Evolutionary conservation across 1,284 basidiomycete species (phyloP).

Genomic region (Porodaedalea pini): DNA sequence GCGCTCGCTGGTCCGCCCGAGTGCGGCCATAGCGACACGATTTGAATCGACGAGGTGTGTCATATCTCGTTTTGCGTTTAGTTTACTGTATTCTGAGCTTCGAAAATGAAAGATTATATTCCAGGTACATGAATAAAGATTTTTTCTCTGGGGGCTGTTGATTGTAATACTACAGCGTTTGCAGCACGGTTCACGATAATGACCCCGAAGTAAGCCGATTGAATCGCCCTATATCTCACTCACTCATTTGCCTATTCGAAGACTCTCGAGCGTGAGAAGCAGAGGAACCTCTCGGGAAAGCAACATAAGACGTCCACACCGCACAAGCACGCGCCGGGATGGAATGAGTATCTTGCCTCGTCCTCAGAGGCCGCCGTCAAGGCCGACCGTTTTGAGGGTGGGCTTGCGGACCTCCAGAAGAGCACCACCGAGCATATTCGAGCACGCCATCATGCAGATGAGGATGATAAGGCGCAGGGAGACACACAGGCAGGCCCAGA

Average conservation of each 20-base stretch:
- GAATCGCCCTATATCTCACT: neutral
- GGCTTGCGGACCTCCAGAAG: slow-evolving; percentile 33
- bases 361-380: slow-evolving; percentile 68
- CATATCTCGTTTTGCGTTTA: too few relatives aligned
- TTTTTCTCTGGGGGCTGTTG: neutral
- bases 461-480: slow-evolving; percentile 26
- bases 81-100: neutral
- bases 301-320: slow-evolving; percentile 53
- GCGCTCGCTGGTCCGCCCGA: neutral
- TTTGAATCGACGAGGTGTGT: neutral
- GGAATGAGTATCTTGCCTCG: slow-evolving; percentile 70
- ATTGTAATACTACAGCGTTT: slow-evolving; percentile 18
- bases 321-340: slow-evolving; percentile 61
- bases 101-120: neutral
- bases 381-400: slow-evolving; percentile 40
- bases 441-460: slow-evolving; percentile 30
- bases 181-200: slow-evolving; percentile 60
- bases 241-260: neutral
- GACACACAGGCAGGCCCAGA: slow-evolving; percentile 28
- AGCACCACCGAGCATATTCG: slow-evolving; percentile 39
- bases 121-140: neutral
- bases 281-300: slow-evolving; percentile 44
- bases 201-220: slow-evolving; percentile 46
- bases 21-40: neutral
- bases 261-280: slow-evolving; percentile 53